A percentile compares a stretch with the other conserved stretches of the same genome.
These are phyloP conservation scores for Leishmania arabica DNA, from an alignment of 208 protist genomes.

Conservation along the genomic window DNA sequence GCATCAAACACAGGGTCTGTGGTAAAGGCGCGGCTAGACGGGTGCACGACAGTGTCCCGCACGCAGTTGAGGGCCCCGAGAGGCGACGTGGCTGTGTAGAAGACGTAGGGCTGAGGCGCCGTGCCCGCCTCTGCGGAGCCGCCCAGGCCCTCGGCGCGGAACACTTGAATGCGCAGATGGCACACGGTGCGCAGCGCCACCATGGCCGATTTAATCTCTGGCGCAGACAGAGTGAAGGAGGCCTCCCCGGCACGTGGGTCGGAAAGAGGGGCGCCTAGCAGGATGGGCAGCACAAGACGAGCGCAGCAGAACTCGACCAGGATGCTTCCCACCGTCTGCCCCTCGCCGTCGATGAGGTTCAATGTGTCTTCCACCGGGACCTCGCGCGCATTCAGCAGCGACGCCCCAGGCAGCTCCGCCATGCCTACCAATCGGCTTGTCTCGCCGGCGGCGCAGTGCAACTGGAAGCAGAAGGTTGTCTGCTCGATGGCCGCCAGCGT, in stretches of 20 bases:
- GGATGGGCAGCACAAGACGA: conserved; percentile 70
- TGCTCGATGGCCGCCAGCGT: conserved; percentile 55
- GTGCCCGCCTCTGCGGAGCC: conserved; percentile 4
- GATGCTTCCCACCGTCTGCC: conserved; percentile 42
- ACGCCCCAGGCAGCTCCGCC: conserved; percentile 66
- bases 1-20: conserved; percentile 67
- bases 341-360: conserved; percentile 49
- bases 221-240: conserved; percentile 33
- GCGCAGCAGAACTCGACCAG: conserved; percentile 58
- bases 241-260: conserved; percentile 2
- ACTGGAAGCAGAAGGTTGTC: conserved; percentile 73
- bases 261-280: conserved; percentile 39
- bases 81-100: conserved; percentile 71
- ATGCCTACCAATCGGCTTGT: conserved; percentile 65
- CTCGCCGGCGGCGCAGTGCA: conserved; percentile 48
- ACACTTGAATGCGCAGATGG: conserved; percentile 76
- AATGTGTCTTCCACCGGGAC: conserved; percentile 45
- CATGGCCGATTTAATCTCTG: conserved; percentile 52
- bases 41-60: conserved; percentile 75
- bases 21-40: conserved; percentile 42
- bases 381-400: conserved; percentile 62
- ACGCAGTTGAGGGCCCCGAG: conserved; percentile 45
- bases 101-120: conserved; percentile 79
- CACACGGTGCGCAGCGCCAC: conserved; percentile 68
- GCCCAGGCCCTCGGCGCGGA: conserved; percentile 47